Conservation (phyloP, 2,329 filamentous ascomycete genomes). For the Dactylellina cionopaga region DNA sequence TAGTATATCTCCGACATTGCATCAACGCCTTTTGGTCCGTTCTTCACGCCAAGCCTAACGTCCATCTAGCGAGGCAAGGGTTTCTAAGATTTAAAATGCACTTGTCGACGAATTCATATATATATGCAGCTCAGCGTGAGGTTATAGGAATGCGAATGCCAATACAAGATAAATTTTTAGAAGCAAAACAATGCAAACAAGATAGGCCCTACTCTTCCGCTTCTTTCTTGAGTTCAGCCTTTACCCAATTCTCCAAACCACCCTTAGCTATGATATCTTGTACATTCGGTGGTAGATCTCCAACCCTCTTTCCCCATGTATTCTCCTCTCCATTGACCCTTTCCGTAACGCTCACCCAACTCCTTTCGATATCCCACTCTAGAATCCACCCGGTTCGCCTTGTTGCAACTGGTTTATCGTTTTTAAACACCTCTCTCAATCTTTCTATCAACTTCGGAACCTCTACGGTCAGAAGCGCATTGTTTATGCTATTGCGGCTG, state of each 20-base stretch:
- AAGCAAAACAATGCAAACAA: background rate
- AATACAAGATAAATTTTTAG: too few species aligned
- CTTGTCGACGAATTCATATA: too few species aligned
- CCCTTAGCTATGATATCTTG: constrained; percentile 84
- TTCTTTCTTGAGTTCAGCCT: constrained; percentile 69
- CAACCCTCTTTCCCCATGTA: constrained; percentile 82
- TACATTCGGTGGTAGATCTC: constrained; percentile 83
- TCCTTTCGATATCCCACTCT: constrained; percentile 80
- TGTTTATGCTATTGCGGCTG: constrained; percentile 80
- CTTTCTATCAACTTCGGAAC: constrained; percentile 73
- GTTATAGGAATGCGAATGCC: too few species aligned
- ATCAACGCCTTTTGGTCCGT: background rate
- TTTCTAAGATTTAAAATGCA: too few species aligned
- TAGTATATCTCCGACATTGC: too few species aligned
- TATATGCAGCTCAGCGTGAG: too few species aligned
- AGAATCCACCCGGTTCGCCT: constrained; percentile 84
- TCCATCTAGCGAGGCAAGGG: too few species aligned
- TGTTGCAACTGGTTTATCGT: constrained; percentile 69
- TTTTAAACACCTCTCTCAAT: constrained; percentile 71
- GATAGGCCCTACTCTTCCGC: background rate
- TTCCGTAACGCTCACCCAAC: constrained; percentile 76
- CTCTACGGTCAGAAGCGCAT: constrained; percentile 77
- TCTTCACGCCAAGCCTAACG: too few species aligned
- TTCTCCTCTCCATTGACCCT: constrained; percentile 63
- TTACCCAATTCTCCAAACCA: constrained; percentile 84